Evolutionary conservation across 139 green algal species (phyloP).

Genomic region (Zygnema cylindricum): DNA sequence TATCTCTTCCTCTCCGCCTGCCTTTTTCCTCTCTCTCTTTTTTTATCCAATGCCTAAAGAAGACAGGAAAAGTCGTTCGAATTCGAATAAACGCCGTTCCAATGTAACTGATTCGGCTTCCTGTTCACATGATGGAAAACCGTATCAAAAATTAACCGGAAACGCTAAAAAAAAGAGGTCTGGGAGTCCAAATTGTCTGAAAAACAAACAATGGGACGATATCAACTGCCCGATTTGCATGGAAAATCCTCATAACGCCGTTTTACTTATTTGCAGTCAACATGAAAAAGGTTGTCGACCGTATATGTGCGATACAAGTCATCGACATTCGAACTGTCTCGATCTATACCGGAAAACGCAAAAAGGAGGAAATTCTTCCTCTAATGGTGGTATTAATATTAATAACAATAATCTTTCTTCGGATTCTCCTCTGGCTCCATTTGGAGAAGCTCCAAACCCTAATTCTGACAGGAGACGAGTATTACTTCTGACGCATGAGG

Average conservation of each 20-base stretch:
- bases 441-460: not conserved
- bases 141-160: not conserved
- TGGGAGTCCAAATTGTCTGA: not conserved
- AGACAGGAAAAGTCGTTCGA: not conserved
- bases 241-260: slow-evolving; percentile 46
- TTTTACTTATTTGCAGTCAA: slow-evolving; percentile 36
- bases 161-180: not conserved
- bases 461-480: not conserved
- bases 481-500: not conserved
- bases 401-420: too few species aligned
- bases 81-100: not conserved
- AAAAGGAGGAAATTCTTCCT: too few species aligned
- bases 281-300: slow-evolving; percentile 40
- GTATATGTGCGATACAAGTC: slow-evolving; percentile 47
- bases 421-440: not conserved
- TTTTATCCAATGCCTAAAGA: not conserved
- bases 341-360: slow-evolving; percentile 19
- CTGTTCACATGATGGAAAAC: not conserved
- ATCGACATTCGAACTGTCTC: slow-evolving; percentile 44
- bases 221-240: slow-evolving; percentile 49
- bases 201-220: not conserved
- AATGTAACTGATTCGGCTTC: not conserved
- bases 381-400: too few species aligned
- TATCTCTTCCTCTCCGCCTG: too few species aligned
- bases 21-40: too few species aligned